A percentile compares a stretch with the other conserved stretches of the same genome.
Evolutionary conservation across 225 moss, liverwort and hornwort genomes (phyloP).

Genomic region (Pseudisothecium myosuroides): DNA sequence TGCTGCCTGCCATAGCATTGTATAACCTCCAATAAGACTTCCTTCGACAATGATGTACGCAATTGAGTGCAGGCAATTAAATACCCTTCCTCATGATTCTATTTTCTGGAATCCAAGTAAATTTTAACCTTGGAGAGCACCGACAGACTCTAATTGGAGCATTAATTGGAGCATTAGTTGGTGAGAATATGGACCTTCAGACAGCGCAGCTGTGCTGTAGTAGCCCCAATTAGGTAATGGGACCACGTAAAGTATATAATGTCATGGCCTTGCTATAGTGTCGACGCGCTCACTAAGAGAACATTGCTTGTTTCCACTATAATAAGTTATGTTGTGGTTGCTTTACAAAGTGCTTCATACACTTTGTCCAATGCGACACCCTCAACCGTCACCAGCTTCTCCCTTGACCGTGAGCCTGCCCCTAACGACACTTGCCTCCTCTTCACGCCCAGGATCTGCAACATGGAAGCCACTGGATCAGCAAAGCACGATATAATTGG

Average conservation of each 20-base stretch:
- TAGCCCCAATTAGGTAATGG: neutral
- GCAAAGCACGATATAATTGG: neutral
- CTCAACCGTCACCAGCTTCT: conserved; percentile 50
- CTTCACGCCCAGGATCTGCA: conserved; percentile 44
- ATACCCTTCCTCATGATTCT: neutral
- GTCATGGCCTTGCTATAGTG: neutral
- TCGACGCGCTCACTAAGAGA: neutral
- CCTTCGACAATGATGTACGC: neutral
- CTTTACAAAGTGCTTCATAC: conserved; percentile 17
- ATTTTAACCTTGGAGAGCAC: neutral
- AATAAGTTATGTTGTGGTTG: neutral
- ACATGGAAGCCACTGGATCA: neutral
- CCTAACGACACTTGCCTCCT: conserved; percentile 46
- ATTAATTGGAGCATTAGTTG: no score
- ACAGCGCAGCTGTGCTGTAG: neutral
- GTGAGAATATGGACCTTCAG: neutral
- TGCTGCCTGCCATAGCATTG: neutral
- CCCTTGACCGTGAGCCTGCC: conserved; percentile 49
- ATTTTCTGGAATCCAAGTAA: neutral
- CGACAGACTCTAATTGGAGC: neutral
- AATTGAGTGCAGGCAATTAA: neutral
- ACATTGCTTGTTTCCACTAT: neutral
- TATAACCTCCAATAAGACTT: neutral
- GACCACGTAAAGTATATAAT: no score
- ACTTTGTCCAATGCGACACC: conserved; percentile 32